phyloP scores from a whole-genome alignment of 2,329 filamentous ascomycete genomes.

The Fusarium kyushuense region DNA sequence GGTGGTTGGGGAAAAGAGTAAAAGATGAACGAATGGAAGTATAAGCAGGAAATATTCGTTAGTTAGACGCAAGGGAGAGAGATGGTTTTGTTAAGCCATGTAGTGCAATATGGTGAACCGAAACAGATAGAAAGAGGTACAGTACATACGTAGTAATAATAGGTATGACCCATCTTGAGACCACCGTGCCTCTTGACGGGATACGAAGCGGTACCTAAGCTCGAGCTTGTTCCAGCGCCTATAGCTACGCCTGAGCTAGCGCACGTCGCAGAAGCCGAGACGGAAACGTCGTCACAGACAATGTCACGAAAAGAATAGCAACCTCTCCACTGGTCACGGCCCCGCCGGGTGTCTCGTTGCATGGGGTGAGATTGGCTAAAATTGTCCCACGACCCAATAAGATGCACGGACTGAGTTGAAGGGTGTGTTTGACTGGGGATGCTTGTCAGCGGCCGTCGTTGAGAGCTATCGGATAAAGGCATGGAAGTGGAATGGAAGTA shows the following conservation, averaged over 20 bases:
- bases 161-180: constrained; percentile 90
- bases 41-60: constrained; percentile 19
- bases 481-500: constrained; percentile 44
- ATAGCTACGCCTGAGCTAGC: constrained; percentile 39
- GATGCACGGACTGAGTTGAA: constrained; percentile 76
- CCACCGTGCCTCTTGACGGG: constrained; percentile 74
- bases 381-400: constrained; percentile 96
- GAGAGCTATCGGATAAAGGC: constrained; percentile 30
- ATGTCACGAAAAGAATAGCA: constrained; percentile 90
- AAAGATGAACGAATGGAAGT: constrained; percentile 18
- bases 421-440: constrained; percentile 68
- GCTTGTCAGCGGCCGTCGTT: constrained; percentile 45
- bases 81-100: constrained; percentile 28
- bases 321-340: constrained; percentile 83
- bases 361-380: constrained; percentile 83
- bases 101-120: constrained; percentile 21
- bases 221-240: constrained; percentile 40
- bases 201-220: constrained; percentile 42
- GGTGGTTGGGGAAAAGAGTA: constrained; percentile 32
- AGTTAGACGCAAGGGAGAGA: constrained; percentile 40
- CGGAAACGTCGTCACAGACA: constrained; percentile 78
- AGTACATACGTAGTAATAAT: constrained; percentile 90
- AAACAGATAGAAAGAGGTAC: constrained; percentile 29
- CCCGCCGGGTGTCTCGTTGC: constrained; percentile 81
- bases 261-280: constrained; percentile 47